phyloP scores from a whole-genome alignment of 2,329 filamentous ascomycete species.

The Epichloe glyceriae region DNA sequence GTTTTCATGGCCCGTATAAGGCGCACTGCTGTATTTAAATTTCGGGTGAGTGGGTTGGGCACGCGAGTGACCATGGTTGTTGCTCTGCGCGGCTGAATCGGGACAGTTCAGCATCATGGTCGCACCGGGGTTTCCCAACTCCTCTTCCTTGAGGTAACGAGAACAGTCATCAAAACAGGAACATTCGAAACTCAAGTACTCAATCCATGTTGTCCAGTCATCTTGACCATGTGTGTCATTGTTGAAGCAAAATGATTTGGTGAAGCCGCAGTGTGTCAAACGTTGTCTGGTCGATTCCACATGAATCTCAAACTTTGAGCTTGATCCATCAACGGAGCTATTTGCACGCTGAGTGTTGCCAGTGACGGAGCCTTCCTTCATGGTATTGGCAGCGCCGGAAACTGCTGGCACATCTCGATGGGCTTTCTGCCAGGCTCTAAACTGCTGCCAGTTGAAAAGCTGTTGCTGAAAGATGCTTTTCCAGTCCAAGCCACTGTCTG shows the following conservation, averaged over 20 bases:
- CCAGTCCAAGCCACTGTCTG: not conserved
- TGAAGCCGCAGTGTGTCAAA: conserved; percentile 1
- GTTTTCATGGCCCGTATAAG: not conserved
- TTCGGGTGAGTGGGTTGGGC: no score
- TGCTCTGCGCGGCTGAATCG: not conserved
- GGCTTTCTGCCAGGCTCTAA: conserved; percentile 3
- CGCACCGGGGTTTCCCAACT: not conserved
- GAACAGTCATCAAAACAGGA: conserved; percentile 1
- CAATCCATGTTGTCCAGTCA: conserved; percentile 5
- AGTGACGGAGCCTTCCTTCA: not conserved
- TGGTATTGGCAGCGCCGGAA: not conserved
- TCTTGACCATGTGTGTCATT: conserved; percentile 1
- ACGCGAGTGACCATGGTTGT: not conserved
- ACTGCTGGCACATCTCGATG: not conserved
- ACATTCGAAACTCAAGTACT: conserved; percentile 5
- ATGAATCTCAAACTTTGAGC: not conserved
- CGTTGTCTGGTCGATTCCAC: not conserved
- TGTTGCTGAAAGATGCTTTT: conserved; percentile 3
- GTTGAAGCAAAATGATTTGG: conserved; percentile 1
- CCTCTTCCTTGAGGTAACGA: not conserved
- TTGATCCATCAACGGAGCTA: not conserved
- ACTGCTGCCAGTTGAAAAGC: conserved; percentile 3
- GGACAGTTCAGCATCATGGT: not conserved
- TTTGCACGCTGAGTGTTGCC: no score
- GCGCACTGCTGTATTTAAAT: not conserved